A percentile compares a stretch with the other conserved stretches of the same genome.
Conservation (phyloP, 2,329 filamentous ascomycete genomes). For the Xylariaceae sp. region DNA sequence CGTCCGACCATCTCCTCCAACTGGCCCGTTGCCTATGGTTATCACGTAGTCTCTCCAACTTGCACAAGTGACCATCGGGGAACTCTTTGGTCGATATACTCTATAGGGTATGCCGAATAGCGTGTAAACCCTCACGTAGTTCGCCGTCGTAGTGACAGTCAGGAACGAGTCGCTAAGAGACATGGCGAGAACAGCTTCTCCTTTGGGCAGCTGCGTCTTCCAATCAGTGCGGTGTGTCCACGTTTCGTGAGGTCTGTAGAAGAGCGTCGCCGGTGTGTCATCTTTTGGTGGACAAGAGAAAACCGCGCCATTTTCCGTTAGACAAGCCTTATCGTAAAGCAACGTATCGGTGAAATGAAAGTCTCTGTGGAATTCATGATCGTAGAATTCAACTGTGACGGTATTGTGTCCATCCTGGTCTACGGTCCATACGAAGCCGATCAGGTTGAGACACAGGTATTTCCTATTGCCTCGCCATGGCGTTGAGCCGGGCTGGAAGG, state of each 20-base stretch:
- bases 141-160: conserved; percentile 82
- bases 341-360: conserved; percentile 98
- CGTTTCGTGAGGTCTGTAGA: conserved; percentile 95
- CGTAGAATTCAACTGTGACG: conserved; percentile 96
- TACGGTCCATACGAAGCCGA: conserved; percentile 96
- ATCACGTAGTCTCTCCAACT: conserved; percentile 97
- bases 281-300: conserved; percentile 80
- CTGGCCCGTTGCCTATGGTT: conserved; percentile 89
- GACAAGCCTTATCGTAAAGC: conserved; percentile 92
- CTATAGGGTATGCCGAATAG: conserved; percentile 89
- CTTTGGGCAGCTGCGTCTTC: conserved; percentile 83
- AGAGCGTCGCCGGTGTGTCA: conserved; percentile 76
- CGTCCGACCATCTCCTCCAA: conserved; percentile 77
- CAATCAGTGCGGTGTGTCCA: conserved; percentile 93
- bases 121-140: conserved; percentile 92
- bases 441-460: conserved; percentile 90
- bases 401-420: conserved; percentile 94
- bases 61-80: conserved; percentile 88
- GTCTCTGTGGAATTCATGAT: conserved; percentile 87
- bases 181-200: conserved; percentile 87
- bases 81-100: conserved; percentile 90
- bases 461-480: conserved; percentile 94
- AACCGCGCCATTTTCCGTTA: conserved; percentile 82
- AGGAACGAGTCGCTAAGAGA: conserved; percentile 91
- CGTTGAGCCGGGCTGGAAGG: conserved; percentile 93